Conservation (phyloP, 768 basidiomycete species). For the Roridomyces roridus region DNA sequence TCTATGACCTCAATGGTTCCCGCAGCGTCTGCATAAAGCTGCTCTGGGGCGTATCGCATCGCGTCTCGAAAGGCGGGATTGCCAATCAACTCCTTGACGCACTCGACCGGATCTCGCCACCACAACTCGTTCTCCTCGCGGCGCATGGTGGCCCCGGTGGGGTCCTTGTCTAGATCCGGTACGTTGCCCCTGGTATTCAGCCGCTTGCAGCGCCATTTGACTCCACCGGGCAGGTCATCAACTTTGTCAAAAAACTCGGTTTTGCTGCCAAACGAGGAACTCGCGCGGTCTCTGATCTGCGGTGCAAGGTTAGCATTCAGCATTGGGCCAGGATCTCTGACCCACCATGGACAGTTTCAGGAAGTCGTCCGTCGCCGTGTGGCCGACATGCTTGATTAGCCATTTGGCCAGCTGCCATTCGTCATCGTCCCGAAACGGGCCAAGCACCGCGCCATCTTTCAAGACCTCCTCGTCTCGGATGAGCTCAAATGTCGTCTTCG, state of each 20-base stretch:
- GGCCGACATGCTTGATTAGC: constrained; percentile 24
- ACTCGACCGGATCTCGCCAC: constrained; percentile 28
- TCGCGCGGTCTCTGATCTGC: not conserved
- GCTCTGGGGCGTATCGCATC: constrained; percentile 30
- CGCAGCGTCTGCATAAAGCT: constrained; percentile 13
- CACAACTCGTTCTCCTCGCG: constrained; percentile 27
- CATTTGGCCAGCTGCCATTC: constrained; percentile 34
- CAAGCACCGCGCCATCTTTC: not conserved
- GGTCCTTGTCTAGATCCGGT: not conserved
- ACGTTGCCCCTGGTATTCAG: not conserved
- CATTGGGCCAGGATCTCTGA: not conserved
- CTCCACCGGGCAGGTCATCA: constrained; percentile 18
- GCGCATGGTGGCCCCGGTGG: not conserved
- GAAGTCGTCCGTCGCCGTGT: constrained; percentile 24
- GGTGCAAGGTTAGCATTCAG: not conserved
- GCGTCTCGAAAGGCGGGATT: constrained; percentile 30
- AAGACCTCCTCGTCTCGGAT: not conserved
- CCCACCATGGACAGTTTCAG: not conserved
- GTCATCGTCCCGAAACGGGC: constrained; percentile 28
- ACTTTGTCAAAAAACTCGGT: constrained; percentile 24
- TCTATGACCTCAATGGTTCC: constrained; percentile 13
- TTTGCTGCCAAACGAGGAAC: constrained; percentile 26
- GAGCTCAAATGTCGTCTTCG: not conserved
- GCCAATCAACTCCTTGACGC: constrained; percentile 24
- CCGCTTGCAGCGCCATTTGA: constrained; percentile 26